Conservation (phyloP, 1,139 yeast species). For the Debaryomyces sp. region DNA sequence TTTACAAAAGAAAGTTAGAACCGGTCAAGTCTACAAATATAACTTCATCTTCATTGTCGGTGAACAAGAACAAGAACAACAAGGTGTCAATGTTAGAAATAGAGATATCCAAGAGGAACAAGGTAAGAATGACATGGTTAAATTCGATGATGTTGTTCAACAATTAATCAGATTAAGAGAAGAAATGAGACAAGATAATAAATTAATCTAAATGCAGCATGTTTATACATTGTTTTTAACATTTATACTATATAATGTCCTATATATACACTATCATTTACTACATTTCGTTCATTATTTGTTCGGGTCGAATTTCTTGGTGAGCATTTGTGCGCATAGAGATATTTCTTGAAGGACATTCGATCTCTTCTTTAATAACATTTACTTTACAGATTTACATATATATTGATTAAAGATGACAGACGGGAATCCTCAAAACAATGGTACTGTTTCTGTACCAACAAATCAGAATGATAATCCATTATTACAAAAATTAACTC, state of each 20-base stretch:
- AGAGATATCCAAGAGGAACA: conserved; percentile 84
- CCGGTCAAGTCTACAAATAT: conserved; percentile 89
- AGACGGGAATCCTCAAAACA: neutral
- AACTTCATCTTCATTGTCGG: conserved; percentile 96
- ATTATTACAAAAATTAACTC: conserved; percentile 30
- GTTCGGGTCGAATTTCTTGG: neutral
- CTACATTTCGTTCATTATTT: neutral
- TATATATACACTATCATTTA: neutral
- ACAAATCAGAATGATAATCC: conserved; percentile 25
- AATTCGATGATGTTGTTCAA: conserved; percentile 67
- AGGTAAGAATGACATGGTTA: conserved; percentile 83
- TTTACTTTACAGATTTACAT: neutral
- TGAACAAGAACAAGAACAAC: conserved; percentile 79
- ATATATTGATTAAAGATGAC: neutral
- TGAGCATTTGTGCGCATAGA: neutral
- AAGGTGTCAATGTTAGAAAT: conserved; percentile 87
- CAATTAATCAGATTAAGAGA: conserved; percentile 67
- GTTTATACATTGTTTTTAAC: neutral
- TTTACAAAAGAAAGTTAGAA: conserved; percentile 93
- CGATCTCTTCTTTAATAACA: neutral
- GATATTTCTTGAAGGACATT: neutral
- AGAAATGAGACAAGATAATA: conserved; percentile 71
- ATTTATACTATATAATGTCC: neutral
- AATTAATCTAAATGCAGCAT: conserved; percentile 31
- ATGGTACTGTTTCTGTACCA: conserved; percentile 8